A percentile compares a stretch with the other conserved stretches of the same genome.
Evolutionary conservation across 768 basidiomycete genomes (phyloP).

Genomic region (Sporobolomyces pararoseus): DNA sequence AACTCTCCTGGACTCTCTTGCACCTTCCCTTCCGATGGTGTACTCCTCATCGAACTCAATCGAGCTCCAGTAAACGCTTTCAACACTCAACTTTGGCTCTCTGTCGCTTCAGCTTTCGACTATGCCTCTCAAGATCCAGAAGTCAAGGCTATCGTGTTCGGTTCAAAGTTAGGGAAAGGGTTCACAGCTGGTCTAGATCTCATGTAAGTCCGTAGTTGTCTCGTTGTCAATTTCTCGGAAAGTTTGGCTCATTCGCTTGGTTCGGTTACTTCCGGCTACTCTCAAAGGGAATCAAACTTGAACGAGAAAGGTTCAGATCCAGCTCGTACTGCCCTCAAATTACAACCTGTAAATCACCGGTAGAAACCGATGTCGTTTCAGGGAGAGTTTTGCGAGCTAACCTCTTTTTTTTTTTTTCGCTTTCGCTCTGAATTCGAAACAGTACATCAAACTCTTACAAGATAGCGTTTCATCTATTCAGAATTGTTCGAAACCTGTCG

Average conservation of each 20-base stretch:
- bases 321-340: conserved; percentile 57
- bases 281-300: conserved; percentile 24
- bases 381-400: not conserved
- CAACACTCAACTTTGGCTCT: conserved; percentile 64
- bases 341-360: conserved; percentile 46
- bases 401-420: too few species aligned
- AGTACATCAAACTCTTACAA: conserved; percentile 59
- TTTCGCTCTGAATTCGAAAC: too few species aligned
- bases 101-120: conserved; percentile 64
- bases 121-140: conserved; percentile 56
- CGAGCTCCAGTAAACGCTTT: conserved; percentile 68
- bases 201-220: conserved; percentile 1
- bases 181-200: conserved; percentile 84
- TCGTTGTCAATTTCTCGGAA: not conserved
- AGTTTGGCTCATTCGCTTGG: not conserved
- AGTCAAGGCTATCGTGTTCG: conserved; percentile 68
- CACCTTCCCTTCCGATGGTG: conserved; percentile 43
- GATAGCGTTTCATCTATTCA: conserved; percentile 65
- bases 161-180: conserved; percentile 64
- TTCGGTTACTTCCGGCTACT: not conserved
- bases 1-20: conserved; percentile 47
- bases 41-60: conserved; percentile 52
- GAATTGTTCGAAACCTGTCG: conserved; percentile 70
- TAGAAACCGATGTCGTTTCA: not conserved
- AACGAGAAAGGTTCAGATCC: conserved; percentile 51